Percentiles rank a stretch among this genome's conserved stretches.
These are phyloP conservation scores for Pittosporum tobira DNA, from an alignment of 129 eudicot species.

Conservation along the genomic window DNA sequence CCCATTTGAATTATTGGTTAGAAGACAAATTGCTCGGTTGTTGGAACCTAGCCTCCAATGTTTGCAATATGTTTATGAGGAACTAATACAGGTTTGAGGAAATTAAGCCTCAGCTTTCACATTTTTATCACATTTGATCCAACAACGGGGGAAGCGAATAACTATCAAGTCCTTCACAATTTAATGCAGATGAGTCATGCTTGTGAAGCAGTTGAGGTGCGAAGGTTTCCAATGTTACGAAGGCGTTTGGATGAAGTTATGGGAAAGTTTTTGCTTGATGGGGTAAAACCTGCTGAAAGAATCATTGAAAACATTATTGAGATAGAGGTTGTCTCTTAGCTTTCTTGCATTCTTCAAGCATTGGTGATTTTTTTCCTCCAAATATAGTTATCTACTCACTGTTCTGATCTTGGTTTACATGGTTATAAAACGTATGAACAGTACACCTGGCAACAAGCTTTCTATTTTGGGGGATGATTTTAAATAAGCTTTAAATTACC, in stretches of 20 bases:
- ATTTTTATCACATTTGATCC: not conserved
- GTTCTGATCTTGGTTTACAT: not conserved
- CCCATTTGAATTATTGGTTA: slow-evolving; percentile 67
- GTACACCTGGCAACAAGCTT: too few species aligned
- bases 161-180: not conserved
- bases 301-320: slow-evolving; percentile 54
- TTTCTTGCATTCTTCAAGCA: too few species aligned
- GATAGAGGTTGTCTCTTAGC: slow-evolving; percentile 42
- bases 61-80: slow-evolving; percentile 51
- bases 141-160: not conserved
- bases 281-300: slow-evolving; percentile 45
- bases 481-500: too few species aligned
- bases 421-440: not conserved
- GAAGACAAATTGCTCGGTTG: slow-evolving; percentile 68
- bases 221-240: slow-evolving; percentile 51
- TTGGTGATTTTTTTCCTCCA: too few species aligned
- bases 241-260: slow-evolving; percentile 42
- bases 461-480: too few species aligned
- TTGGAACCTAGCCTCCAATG: slow-evolving; percentile 83
- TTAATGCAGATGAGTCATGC: slow-evolving; percentile 53
- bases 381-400: too few species aligned
- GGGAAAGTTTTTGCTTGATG: slow-evolving; percentile 46
- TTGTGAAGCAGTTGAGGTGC: slow-evolving; percentile 42
- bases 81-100: slow-evolving; percentile 43
- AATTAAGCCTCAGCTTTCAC: not conserved